A percentile compares a stretch with the other conserved stretches of the same genome.
Conservation (phyloP, 2,329 filamentous ascomycete genomes). For the Colletotrichum filicis region DNA sequence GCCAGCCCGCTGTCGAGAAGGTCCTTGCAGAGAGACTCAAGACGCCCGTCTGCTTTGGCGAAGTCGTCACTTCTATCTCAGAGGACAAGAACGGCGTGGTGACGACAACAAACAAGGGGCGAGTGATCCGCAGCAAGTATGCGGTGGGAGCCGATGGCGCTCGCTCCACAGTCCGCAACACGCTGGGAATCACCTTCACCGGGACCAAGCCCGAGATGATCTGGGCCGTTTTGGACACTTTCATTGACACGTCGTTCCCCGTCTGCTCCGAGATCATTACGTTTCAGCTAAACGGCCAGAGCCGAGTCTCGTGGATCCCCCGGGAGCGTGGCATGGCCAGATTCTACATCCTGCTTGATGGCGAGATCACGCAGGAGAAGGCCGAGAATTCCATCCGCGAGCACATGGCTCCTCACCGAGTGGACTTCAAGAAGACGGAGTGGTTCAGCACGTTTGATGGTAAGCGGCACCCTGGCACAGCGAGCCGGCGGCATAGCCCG, state of each 20-base stretch:
- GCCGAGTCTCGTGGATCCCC: constrained; percentile 60
- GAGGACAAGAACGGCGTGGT: constrained; percentile 41
- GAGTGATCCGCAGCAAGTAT: constrained; percentile 50
- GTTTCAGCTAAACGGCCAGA: constrained; percentile 56
- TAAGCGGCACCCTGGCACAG: constrained; percentile 37
- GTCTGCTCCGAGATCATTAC: constrained; percentile 58
- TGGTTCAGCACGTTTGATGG: constrained; percentile 63
- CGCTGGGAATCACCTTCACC: constrained; percentile 52
- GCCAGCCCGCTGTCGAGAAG: constrained; percentile 57
- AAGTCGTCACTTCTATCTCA: constrained; percentile 46
- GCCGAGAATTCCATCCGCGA: constrained; percentile 54
- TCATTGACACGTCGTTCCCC: constrained; percentile 61
- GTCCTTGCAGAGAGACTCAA: constrained; percentile 49
- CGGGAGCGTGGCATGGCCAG: constrained; percentile 58
- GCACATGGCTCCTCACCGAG: constrained; percentile 54
- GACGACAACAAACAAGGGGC: constrained; percentile 44
- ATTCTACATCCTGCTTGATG: constrained; percentile 59
- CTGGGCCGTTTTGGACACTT: constrained; percentile 60
- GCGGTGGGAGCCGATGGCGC: constrained; percentile 65
- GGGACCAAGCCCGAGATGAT: constrained; percentile 62
- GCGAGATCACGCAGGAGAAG: constrained; percentile 52
- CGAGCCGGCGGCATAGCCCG: background rate
- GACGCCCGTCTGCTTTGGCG: constrained; percentile 48
- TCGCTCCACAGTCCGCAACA: constrained; percentile 56
- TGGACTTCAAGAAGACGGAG: constrained; percentile 56